These are phyloP conservation scores for Paspalum vaginatum DNA, from an alignment of 176 grass and related monocot genomes.

Conservation along the genomic window DNA sequence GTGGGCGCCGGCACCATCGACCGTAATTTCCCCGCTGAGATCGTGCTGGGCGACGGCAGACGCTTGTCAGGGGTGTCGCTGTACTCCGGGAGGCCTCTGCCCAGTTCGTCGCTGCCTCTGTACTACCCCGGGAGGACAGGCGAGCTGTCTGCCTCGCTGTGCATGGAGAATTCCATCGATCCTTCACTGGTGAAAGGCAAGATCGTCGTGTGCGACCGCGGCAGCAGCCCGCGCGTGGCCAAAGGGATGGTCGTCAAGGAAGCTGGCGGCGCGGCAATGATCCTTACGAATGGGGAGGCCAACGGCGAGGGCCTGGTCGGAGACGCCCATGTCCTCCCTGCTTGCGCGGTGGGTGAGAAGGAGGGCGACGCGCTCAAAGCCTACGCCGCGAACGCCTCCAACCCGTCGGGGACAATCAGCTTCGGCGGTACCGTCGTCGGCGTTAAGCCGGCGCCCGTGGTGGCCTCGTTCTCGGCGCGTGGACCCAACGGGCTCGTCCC, in stretches of 20 bases:
- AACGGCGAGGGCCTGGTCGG: slow-evolving; percentile 91
- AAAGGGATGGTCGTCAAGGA: slow-evolving; percentile 92
- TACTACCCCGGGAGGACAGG: slow-evolving; percentile 72
- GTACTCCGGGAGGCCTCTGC: slow-evolving; percentile 73
- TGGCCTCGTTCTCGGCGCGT: slow-evolving; percentile 93
- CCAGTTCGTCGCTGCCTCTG: slow-evolving; percentile 50
- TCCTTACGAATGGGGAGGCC: slow-evolving; percentile 77
- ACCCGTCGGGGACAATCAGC: slow-evolving; percentile 57
- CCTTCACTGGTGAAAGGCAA: slow-evolving; percentile 75
- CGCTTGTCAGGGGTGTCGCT: slow-evolving; percentile 74
- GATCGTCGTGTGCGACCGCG: slow-evolving; percentile 92
- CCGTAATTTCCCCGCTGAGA: slow-evolving; percentile 74
- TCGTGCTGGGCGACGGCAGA: slow-evolving; percentile 72
- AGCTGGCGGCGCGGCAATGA: slow-evolving; percentile 79
- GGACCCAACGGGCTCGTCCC: slow-evolving; percentile 84
- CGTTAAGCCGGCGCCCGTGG: slow-evolving; percentile 85
- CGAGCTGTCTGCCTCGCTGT: slow-evolving; percentile 74
- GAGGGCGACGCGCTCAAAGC: slow-evolving; percentile 80
- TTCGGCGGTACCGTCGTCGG: slow-evolving; percentile 84
- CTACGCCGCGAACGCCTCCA: slow-evolving; percentile 52
- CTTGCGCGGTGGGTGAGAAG: slow-evolving; percentile 69
- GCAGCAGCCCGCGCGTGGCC: slow-evolving; percentile 91
- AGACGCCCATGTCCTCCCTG: slow-evolving; percentile 87
- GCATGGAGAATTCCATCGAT: slow-evolving; percentile 97
- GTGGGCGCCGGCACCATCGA: slow-evolving; percentile 95